A percentile compares a stretch with the other conserved stretches of the same genome.
Conservation (phyloP, 73 alveolate species). For the Tetrahymena malaccensis region DNA sequence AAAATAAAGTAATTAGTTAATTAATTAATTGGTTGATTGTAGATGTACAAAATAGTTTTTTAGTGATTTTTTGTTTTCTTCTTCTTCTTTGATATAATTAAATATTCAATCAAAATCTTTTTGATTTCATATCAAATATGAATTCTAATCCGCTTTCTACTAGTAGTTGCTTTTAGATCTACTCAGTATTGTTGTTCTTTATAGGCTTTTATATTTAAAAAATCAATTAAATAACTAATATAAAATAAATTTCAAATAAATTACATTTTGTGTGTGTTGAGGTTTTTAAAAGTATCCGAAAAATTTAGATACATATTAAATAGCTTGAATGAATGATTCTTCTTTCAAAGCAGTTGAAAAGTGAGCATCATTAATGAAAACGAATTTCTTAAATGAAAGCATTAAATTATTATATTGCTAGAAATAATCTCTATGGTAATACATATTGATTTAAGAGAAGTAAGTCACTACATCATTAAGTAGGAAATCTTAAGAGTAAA, state of each 20-base stretch:
- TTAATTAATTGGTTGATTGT: too few species aligned
- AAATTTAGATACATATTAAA: not conserved
- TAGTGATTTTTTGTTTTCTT: too few species aligned
- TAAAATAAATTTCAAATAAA: not conserved
- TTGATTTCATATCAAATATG: too few species aligned
- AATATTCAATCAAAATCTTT: not conserved
- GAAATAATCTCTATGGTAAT: not conserved
- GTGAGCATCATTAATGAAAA: not conserved
- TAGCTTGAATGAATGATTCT: not conserved
- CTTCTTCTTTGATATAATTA: not conserved
- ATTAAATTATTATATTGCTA: not conserved
- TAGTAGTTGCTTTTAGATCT: not conserved
- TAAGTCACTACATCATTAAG: not conserved
- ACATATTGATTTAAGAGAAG: not conserved
- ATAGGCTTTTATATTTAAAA: not conserved
- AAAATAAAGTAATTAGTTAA: too few species aligned
- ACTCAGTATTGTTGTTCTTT: not conserved
- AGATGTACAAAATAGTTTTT: too few species aligned
- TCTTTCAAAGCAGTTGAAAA: not conserved
- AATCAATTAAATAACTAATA: not conserved
- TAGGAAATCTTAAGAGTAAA: not conserved
- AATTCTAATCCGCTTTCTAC: not conserved
- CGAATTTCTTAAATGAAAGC: not conserved
- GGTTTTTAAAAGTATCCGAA: not conserved
- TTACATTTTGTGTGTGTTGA: not conserved